Evolutionary conservation across 306 rosid species (phyloP), one percentile per base, ranked within the genome.

Genomic region (Glycine latifolia): DNA sequence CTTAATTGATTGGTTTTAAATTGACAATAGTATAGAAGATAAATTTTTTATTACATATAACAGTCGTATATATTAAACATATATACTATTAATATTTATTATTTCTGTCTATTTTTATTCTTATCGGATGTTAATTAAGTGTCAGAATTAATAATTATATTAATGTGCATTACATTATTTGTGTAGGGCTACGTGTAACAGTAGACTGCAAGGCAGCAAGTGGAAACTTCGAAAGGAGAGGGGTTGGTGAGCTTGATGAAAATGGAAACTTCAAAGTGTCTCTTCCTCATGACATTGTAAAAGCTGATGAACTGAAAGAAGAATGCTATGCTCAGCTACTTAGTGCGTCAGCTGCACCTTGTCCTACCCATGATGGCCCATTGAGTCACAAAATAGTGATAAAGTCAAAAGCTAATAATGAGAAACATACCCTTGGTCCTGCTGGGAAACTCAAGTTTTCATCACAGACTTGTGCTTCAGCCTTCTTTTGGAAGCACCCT

Each of bases 261-360:
- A 87, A 89, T 70, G 99, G 99, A 4, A 85, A 87, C 63, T 95
- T 95, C 89, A 83, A 79, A 65, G 97, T 92, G 66, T 79, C 85
- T 0, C 79, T 95, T 35, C 95, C 97, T 1, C 43, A 83, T 1
- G 93, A 90, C 85, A 87, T 88, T 37, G 82, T 89, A 5, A 85
- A 86, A 79, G 87, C 86, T 26, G 94, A 83, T 15, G 83, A 88
- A 15, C 6, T 95, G 6, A 89, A 86, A 61, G 97, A 89, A 80
- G 94, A 95, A 26, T 95, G 99, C 46, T 93, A 89, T 87, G 99
- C 93, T 65, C 93, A 90, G 61, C 86, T 95, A 33, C 98, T 89
- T 26, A 91, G 93, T 80, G 92, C 97, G 20, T 79, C 88, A 66
- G 87, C 81, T 35, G 13, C 82, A 50, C 98, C 96, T 3, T 95